Percentiles rank a stretch among this genome's conserved stretches.
phyloP scores from a whole-genome alignment of 2,329 filamentous ascomycete species.

The Trichoderma arundinaceum region DNA sequence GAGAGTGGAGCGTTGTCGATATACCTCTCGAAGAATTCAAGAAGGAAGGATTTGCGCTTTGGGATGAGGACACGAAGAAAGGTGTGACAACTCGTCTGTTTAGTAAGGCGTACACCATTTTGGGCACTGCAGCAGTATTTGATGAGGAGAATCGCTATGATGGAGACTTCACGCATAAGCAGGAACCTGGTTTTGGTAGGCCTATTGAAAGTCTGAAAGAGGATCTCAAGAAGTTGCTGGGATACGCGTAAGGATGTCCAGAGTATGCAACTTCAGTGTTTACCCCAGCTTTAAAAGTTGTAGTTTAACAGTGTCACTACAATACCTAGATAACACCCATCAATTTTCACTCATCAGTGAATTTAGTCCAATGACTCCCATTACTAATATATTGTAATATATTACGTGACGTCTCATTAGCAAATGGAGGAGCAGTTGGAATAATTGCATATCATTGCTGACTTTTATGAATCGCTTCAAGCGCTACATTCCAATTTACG shows the following conservation, averaged over 20 bases:
- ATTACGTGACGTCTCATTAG: no score
- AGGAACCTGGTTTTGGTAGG: constrained; percentile 28
- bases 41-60: constrained; percentile 5
- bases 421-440: no score
- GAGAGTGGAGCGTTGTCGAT: constrained; percentile 13
- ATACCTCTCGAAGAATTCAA: background rate
- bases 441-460: no score
- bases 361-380: no score
- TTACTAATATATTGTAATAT: no score
- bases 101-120: constrained; percentile 29
- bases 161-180: constrained; percentile 27
- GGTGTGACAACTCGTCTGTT: constrained; percentile 29
- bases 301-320: no score
- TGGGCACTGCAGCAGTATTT: constrained; percentile 31
- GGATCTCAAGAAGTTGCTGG: constrained; percentile 10
- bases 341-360: no score
- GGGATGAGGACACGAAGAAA: constrained; percentile 25
- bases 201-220: constrained; percentile 12
- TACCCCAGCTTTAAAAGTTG: no score
- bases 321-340: no score
- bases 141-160: constrained; percentile 33
- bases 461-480: no score
- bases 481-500: no score
- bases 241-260: background rate
- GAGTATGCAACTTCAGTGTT: no score